A percentile compares a stretch with the other conserved stretches of the same genome.
Evolutionary conservation across 495 filamentous ascomycete species (phyloP).

Genomic region (Oidiodendron maius): DNA sequence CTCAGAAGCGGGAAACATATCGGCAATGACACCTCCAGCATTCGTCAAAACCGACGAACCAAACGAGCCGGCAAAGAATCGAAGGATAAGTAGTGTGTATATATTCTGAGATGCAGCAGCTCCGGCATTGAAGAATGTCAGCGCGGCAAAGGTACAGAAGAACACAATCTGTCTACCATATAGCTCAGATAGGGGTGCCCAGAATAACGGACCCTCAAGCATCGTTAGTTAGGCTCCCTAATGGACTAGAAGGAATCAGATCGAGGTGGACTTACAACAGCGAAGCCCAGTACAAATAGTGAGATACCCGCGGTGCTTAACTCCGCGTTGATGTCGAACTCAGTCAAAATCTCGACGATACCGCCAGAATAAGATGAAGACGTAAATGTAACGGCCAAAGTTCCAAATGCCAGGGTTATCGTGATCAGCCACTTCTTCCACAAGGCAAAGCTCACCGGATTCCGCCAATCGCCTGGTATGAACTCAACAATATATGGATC

Average conservation of each 20-base stretch:
- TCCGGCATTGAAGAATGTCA: conserved; percentile 66
- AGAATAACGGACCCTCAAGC: conserved; percentile 50
- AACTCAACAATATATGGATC: conserved; percentile 73
- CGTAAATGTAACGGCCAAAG: conserved; percentile 70
- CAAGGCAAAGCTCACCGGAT: conserved; percentile 58
- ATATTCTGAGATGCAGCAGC: conserved; percentile 56
- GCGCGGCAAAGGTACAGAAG: conserved; percentile 51
- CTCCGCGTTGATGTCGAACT: conserved; percentile 35
- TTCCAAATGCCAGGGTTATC: conserved; percentile 56
- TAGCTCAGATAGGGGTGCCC: conserved; percentile 51
- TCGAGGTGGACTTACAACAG: too few relatives aligned
- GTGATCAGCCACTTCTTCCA: conserved; percentile 67
- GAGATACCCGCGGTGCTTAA: conserved; percentile 41
- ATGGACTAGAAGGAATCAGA: too few relatives aligned
- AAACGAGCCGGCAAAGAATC: conserved; percentile 73
- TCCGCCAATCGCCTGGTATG: conserved; percentile 62
- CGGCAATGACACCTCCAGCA: conserved; percentile 67
- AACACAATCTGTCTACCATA: conserved; percentile 70
- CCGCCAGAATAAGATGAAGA: conserved; percentile 42
- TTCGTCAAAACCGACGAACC: conserved; percentile 70
- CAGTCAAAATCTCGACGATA: conserved; percentile 27
- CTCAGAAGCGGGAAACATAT: conserved; percentile 61
- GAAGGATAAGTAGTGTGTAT: conserved; percentile 60
- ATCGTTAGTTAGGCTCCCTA: too few relatives aligned
- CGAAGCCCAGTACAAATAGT: conserved; percentile 44